Base-by-base conservation (phyloP, 2,329 filamentous ascomycete species). In the Nemania sp. region DNA sequence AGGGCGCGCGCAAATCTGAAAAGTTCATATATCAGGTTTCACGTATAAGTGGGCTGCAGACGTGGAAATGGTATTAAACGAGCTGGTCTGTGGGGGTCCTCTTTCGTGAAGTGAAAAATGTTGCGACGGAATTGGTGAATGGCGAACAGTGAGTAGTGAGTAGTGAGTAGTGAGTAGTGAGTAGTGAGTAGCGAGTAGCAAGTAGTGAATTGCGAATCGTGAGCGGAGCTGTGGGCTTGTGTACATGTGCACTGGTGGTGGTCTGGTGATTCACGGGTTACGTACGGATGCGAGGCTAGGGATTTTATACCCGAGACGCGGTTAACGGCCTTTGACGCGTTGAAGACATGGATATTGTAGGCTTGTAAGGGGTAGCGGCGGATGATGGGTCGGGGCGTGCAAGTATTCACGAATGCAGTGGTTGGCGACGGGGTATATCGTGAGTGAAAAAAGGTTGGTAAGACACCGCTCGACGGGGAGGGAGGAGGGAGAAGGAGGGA, bases 1-100 rank as follows among this genome's bases (percentile, higher is more conserved):
- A n/a, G n/a, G n/a, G n/a, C n/a, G n/a, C n/a, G n/a, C 73, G 70
- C 70, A 73, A 73, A 75, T 72, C 73, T 74, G 67, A 68, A 39
- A 64, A 63, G 64, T 68, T 68, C 72, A 70, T 65, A 67, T 40
- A 8, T 36, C 14, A 9, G 30, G 5, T 50, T 24, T 34, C 3
- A 24, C 19, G 14, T 49, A 34, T 43, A 52, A 50, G 48, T 53
- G 30, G 17, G 41, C 30, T 53, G 6, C 14, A 30, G 37, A 26
- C 45, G 40, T 12, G 34, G 11, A 15, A 20, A 17, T n/a, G 20
- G 6, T n/a, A n/a, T n/a, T n/a, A n/a, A n/a, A n/a, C n/a, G n/a
- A n/a, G n/a, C n/a, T n/a, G n/a, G n/a, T n/a, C n/a, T n/a, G n/a
- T n/a, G n/a, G n/a, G n/a, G n/a, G n/a, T n/a, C n/a, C n/a, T n/a